These are phyloP conservation scores for Anisodus acutangulus DNA, from an alignment of 257 asterid species.

Conservation along the genomic window DNA sequence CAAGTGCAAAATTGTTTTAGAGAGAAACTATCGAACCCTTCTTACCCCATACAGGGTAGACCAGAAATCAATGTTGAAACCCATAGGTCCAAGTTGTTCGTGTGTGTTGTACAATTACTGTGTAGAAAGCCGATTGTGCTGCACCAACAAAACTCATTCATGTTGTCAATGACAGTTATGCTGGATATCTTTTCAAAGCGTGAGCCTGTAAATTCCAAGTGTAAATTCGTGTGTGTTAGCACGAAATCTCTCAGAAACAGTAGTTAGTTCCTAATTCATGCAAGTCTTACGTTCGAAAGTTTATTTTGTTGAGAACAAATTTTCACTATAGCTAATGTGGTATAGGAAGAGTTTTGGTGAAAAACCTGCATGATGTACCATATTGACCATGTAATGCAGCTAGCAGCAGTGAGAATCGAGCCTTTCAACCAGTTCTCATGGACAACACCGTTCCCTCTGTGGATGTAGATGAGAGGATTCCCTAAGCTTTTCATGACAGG, in stretches of 20 bases:
- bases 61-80: conserved; percentile 74
- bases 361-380: conserved; percentile 80
- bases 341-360: conserved; percentile 7
- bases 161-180: conserved; percentile 69
- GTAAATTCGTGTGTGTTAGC: background rate
- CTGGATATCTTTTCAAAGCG: conserved; percentile 71
- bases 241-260: conserved; percentile 10
- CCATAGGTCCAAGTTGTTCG: conserved; percentile 67
- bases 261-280: background rate
- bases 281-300: background rate
- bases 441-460: conserved; percentile 40
- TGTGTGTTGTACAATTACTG: conserved; percentile 58
- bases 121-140: conserved; percentile 73
- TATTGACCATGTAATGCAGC: conserved; percentile 75
- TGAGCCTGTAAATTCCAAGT: conserved; percentile 50
- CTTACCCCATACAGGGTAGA: conserved; percentile 72
- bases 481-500: conserved; percentile 49
- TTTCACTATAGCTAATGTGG: background rate
- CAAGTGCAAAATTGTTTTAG: background rate
- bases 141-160: conserved; percentile 85
- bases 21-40: background rate
- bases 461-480: conserved; percentile 46
- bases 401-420: conserved; percentile 56
- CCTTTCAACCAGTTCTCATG: conserved; percentile 69
- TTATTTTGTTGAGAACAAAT: background rate